Evolutionary conservation across 140 eudicot species (phyloP).

Genomic region (Anethum foeniculum): DNA sequence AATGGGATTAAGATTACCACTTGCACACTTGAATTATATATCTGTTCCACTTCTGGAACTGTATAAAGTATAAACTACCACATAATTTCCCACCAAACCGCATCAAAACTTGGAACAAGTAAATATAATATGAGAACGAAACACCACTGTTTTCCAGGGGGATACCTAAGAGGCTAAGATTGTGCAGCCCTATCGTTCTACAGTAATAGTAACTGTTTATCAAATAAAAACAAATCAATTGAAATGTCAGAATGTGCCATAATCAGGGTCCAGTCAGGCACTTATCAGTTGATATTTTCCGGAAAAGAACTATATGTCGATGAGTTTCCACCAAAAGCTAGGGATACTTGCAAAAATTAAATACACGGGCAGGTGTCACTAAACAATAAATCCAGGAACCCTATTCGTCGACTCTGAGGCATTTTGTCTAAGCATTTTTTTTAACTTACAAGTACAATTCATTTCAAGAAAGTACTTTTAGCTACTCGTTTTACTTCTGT

Average conservation of each 20-base stretch:
- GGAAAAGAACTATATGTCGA: background rate
- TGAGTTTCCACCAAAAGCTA: background rate
- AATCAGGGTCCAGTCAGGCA: background rate
- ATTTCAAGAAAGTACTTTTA: background rate
- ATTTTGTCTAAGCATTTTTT: background rate
- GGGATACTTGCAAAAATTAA: background rate
- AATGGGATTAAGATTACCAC: background rate
- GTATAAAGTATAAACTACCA: background rate
- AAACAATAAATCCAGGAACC: background rate
- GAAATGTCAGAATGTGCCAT: background rate
- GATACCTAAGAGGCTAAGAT: background rate
- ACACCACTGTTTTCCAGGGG: conserved; percentile 3
- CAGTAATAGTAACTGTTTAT: background rate
- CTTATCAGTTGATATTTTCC: background rate
- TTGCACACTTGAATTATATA: background rate
- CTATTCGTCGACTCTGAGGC: background rate
- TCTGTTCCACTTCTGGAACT: background rate
- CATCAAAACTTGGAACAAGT: background rate
- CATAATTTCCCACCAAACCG: background rate
- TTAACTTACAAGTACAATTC: background rate
- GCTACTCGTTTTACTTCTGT: background rate
- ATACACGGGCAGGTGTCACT: background rate
- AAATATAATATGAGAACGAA: background rate
- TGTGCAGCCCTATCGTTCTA: background rate
- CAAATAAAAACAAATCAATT: background rate